Evolutionary conservation across 441 rosid species (phyloP).

Genomic region (Viola pubescens): DNA sequence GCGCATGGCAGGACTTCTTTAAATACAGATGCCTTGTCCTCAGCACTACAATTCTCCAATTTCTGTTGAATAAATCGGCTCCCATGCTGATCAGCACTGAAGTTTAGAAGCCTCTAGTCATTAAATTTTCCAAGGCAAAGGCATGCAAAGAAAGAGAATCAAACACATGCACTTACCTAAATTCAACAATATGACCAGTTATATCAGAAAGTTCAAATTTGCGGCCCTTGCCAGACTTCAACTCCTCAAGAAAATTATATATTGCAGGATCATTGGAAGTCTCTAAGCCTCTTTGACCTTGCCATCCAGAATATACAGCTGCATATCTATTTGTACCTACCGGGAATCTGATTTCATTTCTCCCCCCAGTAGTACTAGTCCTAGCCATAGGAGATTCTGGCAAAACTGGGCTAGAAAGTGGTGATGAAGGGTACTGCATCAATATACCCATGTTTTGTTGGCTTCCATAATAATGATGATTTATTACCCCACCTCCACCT

Average conservation of each 20-base stretch:
- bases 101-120: slow-evolving; percentile 19
- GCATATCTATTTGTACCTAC: slow-evolving; percentile 27
- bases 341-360: slow-evolving; percentile 27
- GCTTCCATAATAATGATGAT: slow-evolving; percentile 27
- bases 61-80: slow-evolving; percentile 79
- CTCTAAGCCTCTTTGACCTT: slow-evolving; percentile 36
- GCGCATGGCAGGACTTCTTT: slow-evolving; percentile 63
- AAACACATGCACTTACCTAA: slow-evolving; percentile 40
- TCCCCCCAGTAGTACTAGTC: slow-evolving; percentile 19
- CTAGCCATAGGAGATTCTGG: slow-evolving; percentile 37
- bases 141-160: slow-evolving; percentile 5
- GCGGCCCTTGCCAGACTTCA: slow-evolving; percentile 57
- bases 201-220: slow-evolving; percentile 65
- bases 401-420: slow-evolving; percentile 32
- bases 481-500: slow-evolving; percentile 28
- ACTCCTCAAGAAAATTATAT: slow-evolving; percentile 60
- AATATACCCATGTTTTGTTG: slow-evolving; percentile 37
- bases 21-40: slow-evolving; percentile 54
- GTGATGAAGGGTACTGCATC: slow-evolving; percentile 38
- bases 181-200: slow-evolving; percentile 59
- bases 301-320: slow-evolving; percentile 45
- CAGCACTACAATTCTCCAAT: slow-evolving; percentile 47
- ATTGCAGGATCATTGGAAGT: slow-evolving; percentile 32
- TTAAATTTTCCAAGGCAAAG: slow-evolving; percentile 13
- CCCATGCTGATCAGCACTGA: slow-evolving; percentile 76